phyloP scores from a whole-genome alignment of 2,329 filamentous ascomycete genomes.

The Parasarocladium wereldwijsianum region DNA sequence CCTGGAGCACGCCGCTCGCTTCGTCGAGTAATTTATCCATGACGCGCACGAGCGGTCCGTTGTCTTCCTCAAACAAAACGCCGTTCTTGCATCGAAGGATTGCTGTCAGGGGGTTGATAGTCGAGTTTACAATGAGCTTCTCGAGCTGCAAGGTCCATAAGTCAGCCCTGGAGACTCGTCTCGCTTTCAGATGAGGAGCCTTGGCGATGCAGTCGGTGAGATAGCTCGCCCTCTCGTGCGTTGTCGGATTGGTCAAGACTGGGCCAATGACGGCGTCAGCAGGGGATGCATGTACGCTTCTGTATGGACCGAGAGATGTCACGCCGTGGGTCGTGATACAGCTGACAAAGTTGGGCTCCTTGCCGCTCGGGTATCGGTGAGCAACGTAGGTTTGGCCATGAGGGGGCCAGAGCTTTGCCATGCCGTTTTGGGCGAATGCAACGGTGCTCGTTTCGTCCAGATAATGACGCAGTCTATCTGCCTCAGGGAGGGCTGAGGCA shows the following conservation, averaged over 20 bases:
- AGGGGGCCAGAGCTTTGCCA: slow-evolving; percentile 52
- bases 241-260: slow-evolving; percentile 23
- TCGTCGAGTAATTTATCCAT: slow-evolving; percentile 62
- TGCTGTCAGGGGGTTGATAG: slow-evolving; percentile 77
- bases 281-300: slow-evolving; percentile 34
- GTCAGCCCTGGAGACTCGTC: slow-evolving; percentile 22
- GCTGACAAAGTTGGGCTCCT: slow-evolving; percentile 53
- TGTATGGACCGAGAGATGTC: slow-evolving; percentile 32
- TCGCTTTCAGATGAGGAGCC: slow-evolving; percentile 28
- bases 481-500: slow-evolving; percentile 46
- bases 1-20: slow-evolving; percentile 55
- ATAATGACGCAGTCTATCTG: slow-evolving; percentile 43
- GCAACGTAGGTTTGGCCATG: slow-evolving; percentile 26
- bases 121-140: slow-evolving; percentile 67
- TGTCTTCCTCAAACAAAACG: slow-evolving; percentile 47
- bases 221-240: slow-evolving; percentile 14
- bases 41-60: slow-evolving; percentile 25
- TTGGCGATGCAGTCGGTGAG: slow-evolving; percentile 25
- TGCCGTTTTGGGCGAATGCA: slow-evolving; percentile 77
- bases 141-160: slow-evolving; percentile 58
- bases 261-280: slow-evolving; percentile 32
- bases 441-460: slow-evolving; percentile 53
- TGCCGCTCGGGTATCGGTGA: slow-evolving; percentile 20
- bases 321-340: slow-evolving; percentile 48
- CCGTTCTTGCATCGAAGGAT: slow-evolving; percentile 68